Evolutionary conservation across 495 filamentous ascomycete genomes (phyloP).

Genomic region (Penicillium flavigenum): DNA sequence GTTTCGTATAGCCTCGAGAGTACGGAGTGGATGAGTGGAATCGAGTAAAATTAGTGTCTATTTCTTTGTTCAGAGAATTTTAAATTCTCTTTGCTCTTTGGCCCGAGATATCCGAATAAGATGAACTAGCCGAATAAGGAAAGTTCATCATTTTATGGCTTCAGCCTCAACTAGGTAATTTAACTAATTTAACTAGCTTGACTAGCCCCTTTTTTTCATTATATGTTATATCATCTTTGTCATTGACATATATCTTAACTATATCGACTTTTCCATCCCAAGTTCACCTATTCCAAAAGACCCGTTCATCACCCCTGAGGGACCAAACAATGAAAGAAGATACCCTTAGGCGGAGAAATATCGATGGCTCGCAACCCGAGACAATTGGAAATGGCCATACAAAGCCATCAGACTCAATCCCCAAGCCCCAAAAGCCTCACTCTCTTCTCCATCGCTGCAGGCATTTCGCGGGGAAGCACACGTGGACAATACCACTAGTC

Average conservation of each 20-base stretch:
- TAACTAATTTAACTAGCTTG: neutral
- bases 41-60: too few species aligned
- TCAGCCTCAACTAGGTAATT: neutral
- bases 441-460: constrained; percentile 56
- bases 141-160: neutral
- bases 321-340: neutral
- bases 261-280: neutral
- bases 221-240: neutral
- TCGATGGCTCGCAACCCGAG: neutral
- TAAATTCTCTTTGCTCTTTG: too few species aligned
- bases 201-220: neutral
- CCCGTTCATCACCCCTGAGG: neutral
- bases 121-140: neutral
- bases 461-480: constrained; percentile 57
- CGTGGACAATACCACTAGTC: constrained; percentile 71
- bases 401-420: neutral
- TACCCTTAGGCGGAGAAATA: neutral
- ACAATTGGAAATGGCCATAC: neutral
- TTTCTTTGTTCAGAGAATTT: too few species aligned
- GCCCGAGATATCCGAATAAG: neutral
- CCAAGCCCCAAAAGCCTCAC: constrained; percentile 36
- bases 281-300: neutral
- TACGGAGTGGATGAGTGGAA: too few species aligned
- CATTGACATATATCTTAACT: neutral
- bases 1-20: too few species aligned